Evolutionary conservation across 768 basidiomycete species (phyloP).

Genomic region (Tricholoma sp.): DNA sequence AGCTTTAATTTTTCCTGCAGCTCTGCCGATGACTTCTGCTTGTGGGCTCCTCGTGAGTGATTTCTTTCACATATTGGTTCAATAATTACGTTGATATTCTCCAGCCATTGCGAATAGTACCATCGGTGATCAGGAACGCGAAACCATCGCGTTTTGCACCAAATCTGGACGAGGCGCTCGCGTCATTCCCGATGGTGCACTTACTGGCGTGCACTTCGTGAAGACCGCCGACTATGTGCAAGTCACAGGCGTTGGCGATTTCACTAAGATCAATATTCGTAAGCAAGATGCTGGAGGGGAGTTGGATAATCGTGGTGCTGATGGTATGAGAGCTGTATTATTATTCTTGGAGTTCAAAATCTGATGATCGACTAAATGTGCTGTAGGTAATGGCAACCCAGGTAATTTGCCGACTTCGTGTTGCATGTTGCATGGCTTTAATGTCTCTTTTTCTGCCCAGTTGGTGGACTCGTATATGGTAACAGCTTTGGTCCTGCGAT

Average conservation of each 20-base stretch:
- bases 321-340: slow-evolving; percentile 25
- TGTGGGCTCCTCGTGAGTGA: slow-evolving; percentile 54
- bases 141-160: slow-evolving; percentile 73
- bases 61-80: not conserved
- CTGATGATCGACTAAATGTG: not conserved
- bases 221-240: slow-evolving; percentile 63
- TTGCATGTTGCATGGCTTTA: not conserved
- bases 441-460: slow-evolving; percentile 26
- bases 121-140: slow-evolving; percentile 65
- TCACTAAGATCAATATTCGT: slow-evolving; percentile 61
- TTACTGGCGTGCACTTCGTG: slow-evolving; percentile 67
- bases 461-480: slow-evolving; percentile 70
- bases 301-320: slow-evolving; percentile 68
- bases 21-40: slow-evolving; percentile 59
- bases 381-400: slow-evolving; percentile 40
- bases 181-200: slow-evolving; percentile 60
- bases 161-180: slow-evolving; percentile 70
- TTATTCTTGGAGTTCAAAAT: not conserved
- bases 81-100: not conserved
- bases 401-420: slow-evolving; percentile 18
- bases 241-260: slow-evolving; percentile 58
- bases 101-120: slow-evolving; percentile 29
- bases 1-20: slow-evolving; percentile 25
- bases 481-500: slow-evolving; percentile 44
- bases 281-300: slow-evolving; percentile 61